phyloP scores from a whole-genome alignment of 2,329 filamentous ascomycete genomes.

The Fusarium stilboides region DNA sequence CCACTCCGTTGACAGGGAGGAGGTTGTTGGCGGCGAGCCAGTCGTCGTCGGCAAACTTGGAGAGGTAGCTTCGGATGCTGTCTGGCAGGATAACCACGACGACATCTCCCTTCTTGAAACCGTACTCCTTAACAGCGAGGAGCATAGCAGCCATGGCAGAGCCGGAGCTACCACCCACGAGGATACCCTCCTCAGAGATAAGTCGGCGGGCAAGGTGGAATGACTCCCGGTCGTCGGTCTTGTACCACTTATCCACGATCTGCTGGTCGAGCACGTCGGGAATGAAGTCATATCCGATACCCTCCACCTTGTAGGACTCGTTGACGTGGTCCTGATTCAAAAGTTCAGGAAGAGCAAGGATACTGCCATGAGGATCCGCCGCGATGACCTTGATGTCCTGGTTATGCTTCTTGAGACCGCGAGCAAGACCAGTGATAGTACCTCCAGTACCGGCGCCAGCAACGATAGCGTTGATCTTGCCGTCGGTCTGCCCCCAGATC shows the following conservation, averaged over 20 bases:
- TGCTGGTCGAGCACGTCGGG: slow-evolving; percentile 90
- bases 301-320: slow-evolving; percentile 95
- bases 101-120: slow-evolving; percentile 85
- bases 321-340: slow-evolving; percentile 88
- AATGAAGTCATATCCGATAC: slow-evolving; percentile 98
- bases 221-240: slow-evolving; percentile 93
- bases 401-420: slow-evolving; percentile 90
- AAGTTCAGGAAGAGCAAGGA: slow-evolving; percentile 84
- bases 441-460: slow-evolving; percentile 96
- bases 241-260: slow-evolving; percentile 94
- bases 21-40: slow-evolving; percentile 98
- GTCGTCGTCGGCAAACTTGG: slow-evolving; percentile 98
- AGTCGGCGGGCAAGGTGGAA: slow-evolving; percentile 91
- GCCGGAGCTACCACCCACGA: slow-evolving; percentile 94
- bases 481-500: slow-evolving; percentile 92
- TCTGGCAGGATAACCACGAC: slow-evolving; percentile 94
- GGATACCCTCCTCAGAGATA: slow-evolving; percentile 93
- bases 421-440: slow-evolving; percentile 91
- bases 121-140: slow-evolving; percentile 81
- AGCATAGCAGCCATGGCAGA: slow-evolving; percentile 90
- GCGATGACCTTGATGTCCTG: slow-evolving; percentile 88
- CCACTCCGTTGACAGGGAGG: slow-evolving; percentile 71
- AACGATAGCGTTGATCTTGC: slow-evolving; percentile 85
- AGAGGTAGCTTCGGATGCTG: slow-evolving; percentile 96
- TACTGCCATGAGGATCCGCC: slow-evolving; percentile 92